phyloP scores from a whole-genome alignment of 2,329 filamentous ascomycete species.

The Aureobasidium sp. region DNA sequence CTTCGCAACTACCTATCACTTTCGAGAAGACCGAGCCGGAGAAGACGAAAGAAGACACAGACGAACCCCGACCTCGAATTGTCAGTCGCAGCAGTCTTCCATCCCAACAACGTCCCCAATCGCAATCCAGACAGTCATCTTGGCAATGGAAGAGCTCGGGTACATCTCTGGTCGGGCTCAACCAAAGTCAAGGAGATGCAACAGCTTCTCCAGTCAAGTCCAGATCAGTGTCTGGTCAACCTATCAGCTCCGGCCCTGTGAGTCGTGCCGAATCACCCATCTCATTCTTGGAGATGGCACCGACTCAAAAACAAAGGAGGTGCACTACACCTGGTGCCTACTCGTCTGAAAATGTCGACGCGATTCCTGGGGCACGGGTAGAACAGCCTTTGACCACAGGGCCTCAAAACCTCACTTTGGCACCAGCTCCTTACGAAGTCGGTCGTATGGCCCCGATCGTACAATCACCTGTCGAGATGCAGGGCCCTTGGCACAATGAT shows the following conservation, averaged over 20 bases:
- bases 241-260: not conserved
- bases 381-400: not conserved
- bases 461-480: slow-evolving; percentile 2
- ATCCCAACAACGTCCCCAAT: slow-evolving; percentile 7
- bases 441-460: slow-evolving; percentile 1
- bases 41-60: not conserved
- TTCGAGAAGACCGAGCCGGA: not conserved
- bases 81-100: slow-evolving; percentile 6
- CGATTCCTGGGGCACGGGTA: not conserved
- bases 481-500: not conserved
- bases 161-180: not conserved
- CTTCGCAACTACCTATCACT: not conserved
- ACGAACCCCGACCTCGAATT: not conserved
- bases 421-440: not conserved
- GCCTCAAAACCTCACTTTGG: not conserved
- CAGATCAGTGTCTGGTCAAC: not conserved
- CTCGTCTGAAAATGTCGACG: not conserved
- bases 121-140: not conserved
- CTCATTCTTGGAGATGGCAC: slow-evolving; percentile 6
- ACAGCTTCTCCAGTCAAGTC: not conserved
- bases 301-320: not conserved
- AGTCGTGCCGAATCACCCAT: slow-evolving; percentile 2
- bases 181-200: not conserved
- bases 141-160: slow-evolving; percentile 5
- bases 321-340: not conserved